Base-by-base conservation (phyloP, 352 stramenopile species). In the Discostella stelligera region DNA sequence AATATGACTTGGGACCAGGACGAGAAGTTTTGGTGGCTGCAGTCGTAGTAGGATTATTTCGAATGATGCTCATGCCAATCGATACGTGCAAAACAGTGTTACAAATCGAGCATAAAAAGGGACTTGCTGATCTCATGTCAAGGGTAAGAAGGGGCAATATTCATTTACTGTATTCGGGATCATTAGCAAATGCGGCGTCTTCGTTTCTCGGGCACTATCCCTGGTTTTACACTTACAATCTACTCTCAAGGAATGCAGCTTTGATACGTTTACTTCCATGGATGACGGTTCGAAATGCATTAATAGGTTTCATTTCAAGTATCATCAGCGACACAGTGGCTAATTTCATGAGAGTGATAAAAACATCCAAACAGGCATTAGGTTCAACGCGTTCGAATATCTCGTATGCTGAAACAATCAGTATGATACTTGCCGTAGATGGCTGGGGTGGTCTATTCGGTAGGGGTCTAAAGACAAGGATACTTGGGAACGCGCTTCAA, bases 61-160 rank as follows among this genome's bases (percentile, higher is more conserved):
- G 87, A 41, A 88, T 89, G 27, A 44, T 89, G 37, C 55, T 94
- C 13, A 90, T 93, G 80, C 89, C 92, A 6, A 89, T 95, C 50
- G 94, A 97, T 79, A 96, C 94, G 0, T 89, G 82, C 72, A 97
- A 96, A 77, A 96, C 93, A 0, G 84, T 95, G 1, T 74, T 95
- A 16, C 93, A 97, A 74, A 94, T 97, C n/a, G 90, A 96, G 70
- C 77, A 74, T 5, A 65, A 41, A n/a, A 76, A 84, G 46, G 89
- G 89, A 23, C 90, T 93, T 72, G 65, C 59, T 14, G 77, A 66
- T 50, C 60, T 94, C 1, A 80, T 92, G 49, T 30, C 71, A 18
- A 71, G 86, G 55, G 74, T 93, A 2, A 74, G 71, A 49, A 79
- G 52, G 20, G 87, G 87, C 5, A 82, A 90, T 25, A 66, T 93